Conservation (phyloP, 768 basidiomycete genomes). For the Nidularia pulvinata region DNA sequence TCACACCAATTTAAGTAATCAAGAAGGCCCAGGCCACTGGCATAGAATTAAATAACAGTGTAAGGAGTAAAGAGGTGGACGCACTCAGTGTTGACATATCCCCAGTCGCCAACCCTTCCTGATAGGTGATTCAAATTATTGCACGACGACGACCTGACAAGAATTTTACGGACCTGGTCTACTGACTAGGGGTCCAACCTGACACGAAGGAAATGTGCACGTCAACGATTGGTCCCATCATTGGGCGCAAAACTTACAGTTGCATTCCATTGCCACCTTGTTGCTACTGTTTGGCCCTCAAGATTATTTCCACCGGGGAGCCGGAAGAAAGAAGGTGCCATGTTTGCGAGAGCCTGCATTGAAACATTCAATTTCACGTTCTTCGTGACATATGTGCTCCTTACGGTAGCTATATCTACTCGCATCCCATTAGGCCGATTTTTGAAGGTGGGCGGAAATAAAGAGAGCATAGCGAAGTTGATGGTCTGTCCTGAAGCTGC, state of each 20-base stretch:
- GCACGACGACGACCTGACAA: no score
- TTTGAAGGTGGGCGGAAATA: conserved; percentile 74
- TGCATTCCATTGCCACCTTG: conserved; percentile 68
- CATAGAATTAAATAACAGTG: neutral
- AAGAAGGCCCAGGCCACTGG: conserved; percentile 53
- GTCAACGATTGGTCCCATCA: neutral
- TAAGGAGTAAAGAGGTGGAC: conserved; percentile 7
- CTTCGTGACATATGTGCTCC: neutral
- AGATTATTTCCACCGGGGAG: conserved; percentile 73
- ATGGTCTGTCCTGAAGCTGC: conserved; percentile 40
- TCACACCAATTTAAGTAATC: conserved; percentile 63
- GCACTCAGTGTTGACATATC: conserved; percentile 60
- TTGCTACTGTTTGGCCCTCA: conserved; percentile 55
- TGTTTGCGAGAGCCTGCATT: conserved; percentile 46
- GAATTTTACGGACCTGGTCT: conserved; percentile 27
- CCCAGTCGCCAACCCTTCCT: conserved; percentile 59
- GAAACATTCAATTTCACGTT: neutral
- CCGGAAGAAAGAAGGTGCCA: conserved; percentile 62
- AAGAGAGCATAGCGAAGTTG: conserved; percentile 58
- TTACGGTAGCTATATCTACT: conserved; percentile 55
- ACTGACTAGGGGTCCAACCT: conserved; percentile 47
- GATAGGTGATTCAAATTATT: conserved; percentile 3
- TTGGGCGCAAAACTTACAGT: conserved; percentile 30
- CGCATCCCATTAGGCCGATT: conserved; percentile 60
- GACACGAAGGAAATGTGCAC: neutral